These are phyloP conservation scores for Nidula microcarpa DNA, from an alignment of 768 basidiomycete genomes.

Conservation along the genomic window DNA sequence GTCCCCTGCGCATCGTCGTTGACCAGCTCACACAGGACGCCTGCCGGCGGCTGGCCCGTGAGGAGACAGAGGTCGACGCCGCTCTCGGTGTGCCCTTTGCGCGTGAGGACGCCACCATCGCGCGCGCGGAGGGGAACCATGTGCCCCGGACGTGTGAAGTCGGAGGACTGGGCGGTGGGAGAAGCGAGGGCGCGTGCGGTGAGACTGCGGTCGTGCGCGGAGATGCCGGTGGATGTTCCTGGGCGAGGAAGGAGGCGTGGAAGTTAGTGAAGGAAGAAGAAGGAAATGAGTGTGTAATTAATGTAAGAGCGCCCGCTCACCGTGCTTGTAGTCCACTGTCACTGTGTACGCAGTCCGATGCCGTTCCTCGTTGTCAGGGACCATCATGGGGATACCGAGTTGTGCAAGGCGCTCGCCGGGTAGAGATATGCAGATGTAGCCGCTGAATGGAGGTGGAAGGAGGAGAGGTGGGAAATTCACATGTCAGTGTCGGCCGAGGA, in stretches of 20 bases:
- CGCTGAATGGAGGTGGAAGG: constrained; percentile 42
- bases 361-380: constrained; percentile 83
- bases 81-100: constrained; percentile 93
- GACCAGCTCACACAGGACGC: constrained; percentile 91
- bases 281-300: background rate
- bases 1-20: constrained; percentile 85
- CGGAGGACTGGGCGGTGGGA: constrained; percentile 45
- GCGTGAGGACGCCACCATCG: constrained; percentile 78
- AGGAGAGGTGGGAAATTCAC: constrained; percentile 7
- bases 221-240: constrained; percentile 96
- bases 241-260: constrained; percentile 2
- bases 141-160: constrained; percentile 93
- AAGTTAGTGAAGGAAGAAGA: constrained; percentile 7
- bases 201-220: constrained; percentile 89
- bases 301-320: constrained; percentile 36
- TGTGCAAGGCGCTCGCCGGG: constrained; percentile 71
- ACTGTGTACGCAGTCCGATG: constrained; percentile 94
- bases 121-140: constrained; percentile 90
- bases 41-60: constrained; percentile 65
- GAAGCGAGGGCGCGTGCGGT: constrained; percentile 83
- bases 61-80: constrained; percentile 84
- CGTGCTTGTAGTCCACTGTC: constrained; percentile 90
- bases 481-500: constrained; percentile 3
- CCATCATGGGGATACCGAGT: constrained; percentile 91
- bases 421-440: constrained; percentile 89